These are phyloP conservation scores for Suillus decipiens DNA, from an alignment of 768 basidiomycete species.

Conservation along the genomic window DNA sequence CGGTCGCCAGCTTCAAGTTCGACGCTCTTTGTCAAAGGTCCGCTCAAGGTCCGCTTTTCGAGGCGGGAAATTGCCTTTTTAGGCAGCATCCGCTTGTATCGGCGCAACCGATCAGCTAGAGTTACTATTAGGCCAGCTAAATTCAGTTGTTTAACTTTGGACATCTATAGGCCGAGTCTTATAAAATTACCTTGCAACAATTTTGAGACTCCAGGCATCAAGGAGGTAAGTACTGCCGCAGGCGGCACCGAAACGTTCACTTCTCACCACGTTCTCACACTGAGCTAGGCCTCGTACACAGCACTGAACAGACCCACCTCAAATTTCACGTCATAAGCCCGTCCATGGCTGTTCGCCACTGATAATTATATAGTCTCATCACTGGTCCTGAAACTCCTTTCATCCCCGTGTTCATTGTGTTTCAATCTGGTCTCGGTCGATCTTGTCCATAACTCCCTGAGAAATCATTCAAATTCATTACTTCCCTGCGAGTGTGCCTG, in stretches of 20 bases:
- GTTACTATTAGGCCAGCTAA: neutral
- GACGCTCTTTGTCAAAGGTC: neutral
- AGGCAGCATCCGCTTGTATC: neutral
- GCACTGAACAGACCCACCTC: neutral
- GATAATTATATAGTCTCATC: neutral
- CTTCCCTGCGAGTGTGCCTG: neutral
- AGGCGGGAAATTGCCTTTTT: neutral
- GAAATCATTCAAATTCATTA: constrained; percentile 1
- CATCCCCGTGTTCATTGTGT: neutral
- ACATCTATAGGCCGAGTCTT: neutral
- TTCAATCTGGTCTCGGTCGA: neutral
- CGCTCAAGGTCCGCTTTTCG: neutral
- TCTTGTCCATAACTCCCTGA: neutral
- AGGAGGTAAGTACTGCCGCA: neutral
- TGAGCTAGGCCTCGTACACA: neutral
- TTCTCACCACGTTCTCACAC: neutral
- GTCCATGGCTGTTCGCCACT: neutral
- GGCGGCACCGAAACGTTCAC: neutral
- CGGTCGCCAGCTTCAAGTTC: neutral
- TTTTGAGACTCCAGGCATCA: neutral
- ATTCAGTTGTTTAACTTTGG: neutral
- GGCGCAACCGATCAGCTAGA: neutral
- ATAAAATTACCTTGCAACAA: neutral
- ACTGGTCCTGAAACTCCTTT: neutral
- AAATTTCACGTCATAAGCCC: neutral